phyloP scores from a whole-genome alignment of 2,329 filamentous ascomycete genomes.

The Penicillium concentricum region DNA sequence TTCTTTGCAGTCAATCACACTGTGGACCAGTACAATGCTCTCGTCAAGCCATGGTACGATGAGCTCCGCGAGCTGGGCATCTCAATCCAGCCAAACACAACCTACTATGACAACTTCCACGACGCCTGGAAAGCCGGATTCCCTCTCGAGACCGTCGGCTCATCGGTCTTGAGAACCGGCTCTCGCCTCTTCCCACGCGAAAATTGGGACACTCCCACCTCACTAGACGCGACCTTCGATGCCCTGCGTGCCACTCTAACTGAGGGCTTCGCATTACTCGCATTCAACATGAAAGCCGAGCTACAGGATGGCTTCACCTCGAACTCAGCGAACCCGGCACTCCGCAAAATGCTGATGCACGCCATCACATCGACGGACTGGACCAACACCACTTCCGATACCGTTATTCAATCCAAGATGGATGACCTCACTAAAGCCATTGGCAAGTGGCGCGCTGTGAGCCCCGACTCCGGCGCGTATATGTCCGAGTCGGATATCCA shows the following conservation, averaged over 20 bases:
- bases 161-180: constrained; percentile 23
- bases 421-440: constrained; percentile 20
- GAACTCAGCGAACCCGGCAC: constrained; percentile 28
- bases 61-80: constrained; percentile 27
- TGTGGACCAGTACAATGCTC: constrained; percentile 25
- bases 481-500: constrained; percentile 53
- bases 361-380: constrained; percentile 27
- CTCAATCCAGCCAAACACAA: constrained; percentile 22
- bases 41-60: constrained; percentile 30
- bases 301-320: constrained; percentile 14
- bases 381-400: constrained; percentile 28
- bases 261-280: constrained; percentile 29
- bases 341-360: constrained; percentile 26
- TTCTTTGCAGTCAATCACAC: constrained; percentile 31
- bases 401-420: constrained; percentile 36
- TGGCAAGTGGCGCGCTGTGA: constrained; percentile 26
- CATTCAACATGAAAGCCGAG: constrained; percentile 36
- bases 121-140: constrained; percentile 29
- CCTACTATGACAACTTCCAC: constrained; percentile 31
- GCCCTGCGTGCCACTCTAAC: constrained; percentile 23
- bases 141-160: constrained; percentile 26
- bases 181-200: constrained; percentile 37
- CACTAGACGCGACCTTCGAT: constrained; percentile 31
- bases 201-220: constrained; percentile 30
- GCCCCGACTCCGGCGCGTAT: constrained; percentile 27